Base-by-base conservation (phyloP, 2,329 filamentous ascomycete species). In the Cyclaneusma minus region DNA sequence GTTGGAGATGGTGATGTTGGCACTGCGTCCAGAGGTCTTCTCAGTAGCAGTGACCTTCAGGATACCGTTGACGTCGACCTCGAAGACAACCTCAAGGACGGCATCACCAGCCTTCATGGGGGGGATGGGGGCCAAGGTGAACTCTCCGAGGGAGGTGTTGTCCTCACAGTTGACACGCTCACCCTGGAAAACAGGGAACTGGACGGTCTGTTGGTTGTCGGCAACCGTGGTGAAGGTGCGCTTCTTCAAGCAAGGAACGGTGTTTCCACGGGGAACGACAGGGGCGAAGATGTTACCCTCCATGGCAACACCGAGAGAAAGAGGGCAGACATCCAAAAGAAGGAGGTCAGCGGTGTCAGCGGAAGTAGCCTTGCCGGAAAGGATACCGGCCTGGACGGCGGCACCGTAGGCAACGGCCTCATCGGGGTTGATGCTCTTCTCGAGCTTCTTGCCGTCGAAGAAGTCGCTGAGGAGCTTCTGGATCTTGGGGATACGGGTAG, bases 1-100 rank as follows among this genome's bases (percentile, higher is more conserved):
- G 75, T 98, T 98, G 61, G 82, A 83, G 62, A 98, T 98, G 55
- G 89, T 98, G 58, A 98, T 98, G 75, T 98, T 98, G 61, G 89
- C 89, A 51, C 70, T 89, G 56, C 89, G 85, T 49, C 89, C 89
- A 17, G 89, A 93, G 44, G 83, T 87, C 76, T 98, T 98, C 73
- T 98, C 89, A 24, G 87, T 94, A 42, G 89, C 89, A 37, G 87
- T 95, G 49, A 95, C 89, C 76, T 98, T 98, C 42, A 98, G 77
- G 56, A 94, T 93, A 77, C 89, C 89, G 68, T 98, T 98, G 70
- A 94, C 89, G 45, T 98, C 89, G 51, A 98, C 89, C 66, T 98
- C 89, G 62, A 98, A 95, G 56, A 95, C 84, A 44, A 87, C 81
- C 64, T 98, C 89, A 23, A 98, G 79, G 41, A 92, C 85, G 44